Percentiles rank a stretch among this genome's conserved stretches.
Evolutionary conservation across 2,329 filamentous ascomycete genomes (phyloP).

Genomic region (Ascochyta koolunga): DNA sequence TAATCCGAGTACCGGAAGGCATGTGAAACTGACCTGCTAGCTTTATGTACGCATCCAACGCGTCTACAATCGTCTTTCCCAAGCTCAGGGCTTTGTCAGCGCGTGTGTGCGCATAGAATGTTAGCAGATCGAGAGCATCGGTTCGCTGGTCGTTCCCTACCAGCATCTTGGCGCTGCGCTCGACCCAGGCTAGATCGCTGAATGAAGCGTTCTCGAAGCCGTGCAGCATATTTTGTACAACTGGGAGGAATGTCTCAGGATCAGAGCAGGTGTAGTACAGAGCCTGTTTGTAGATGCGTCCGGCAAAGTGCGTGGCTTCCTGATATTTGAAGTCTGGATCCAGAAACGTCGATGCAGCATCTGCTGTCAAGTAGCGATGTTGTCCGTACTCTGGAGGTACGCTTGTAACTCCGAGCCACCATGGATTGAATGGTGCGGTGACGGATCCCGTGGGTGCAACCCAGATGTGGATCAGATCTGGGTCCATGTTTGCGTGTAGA

Average conservation of each 20-base stretch:
- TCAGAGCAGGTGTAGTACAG: constrained; percentile 41
- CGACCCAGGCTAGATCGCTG: constrained; percentile 32
- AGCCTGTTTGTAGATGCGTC: constrained; percentile 36
- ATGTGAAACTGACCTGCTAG: constrained; percentile 28
- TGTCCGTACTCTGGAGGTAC: constrained; percentile 42
- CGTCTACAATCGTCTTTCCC: constrained; percentile 34
- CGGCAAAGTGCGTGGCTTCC: constrained; percentile 37
- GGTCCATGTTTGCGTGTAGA: constrained; percentile 31
- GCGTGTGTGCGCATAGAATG: constrained; percentile 33
- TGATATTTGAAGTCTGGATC: constrained; percentile 43
- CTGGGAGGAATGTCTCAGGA: constrained; percentile 27
- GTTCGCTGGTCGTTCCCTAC: constrained; percentile 25
- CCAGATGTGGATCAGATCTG: constrained; percentile 44
- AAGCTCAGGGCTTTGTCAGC: constrained; percentile 34
- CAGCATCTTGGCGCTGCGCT: constrained; percentile 26
- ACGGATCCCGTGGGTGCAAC: constrained; percentile 44
- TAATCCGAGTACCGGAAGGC: constrained; percentile 31
- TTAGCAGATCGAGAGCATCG: constrained; percentile 26
- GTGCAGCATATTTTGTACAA: constrained; percentile 35
- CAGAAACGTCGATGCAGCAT: constrained; percentile 41
- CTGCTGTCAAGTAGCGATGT: constrained; percentile 45
- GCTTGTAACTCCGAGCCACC: constrained; percentile 43
- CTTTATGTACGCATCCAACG: constrained; percentile 34
- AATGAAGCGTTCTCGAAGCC: constrained; percentile 36
- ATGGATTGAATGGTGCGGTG: constrained; percentile 43